Evolutionary conservation across 2,329 filamentous ascomycete genomes (phyloP).

Genomic region (Alternaria infectoria): DNA sequence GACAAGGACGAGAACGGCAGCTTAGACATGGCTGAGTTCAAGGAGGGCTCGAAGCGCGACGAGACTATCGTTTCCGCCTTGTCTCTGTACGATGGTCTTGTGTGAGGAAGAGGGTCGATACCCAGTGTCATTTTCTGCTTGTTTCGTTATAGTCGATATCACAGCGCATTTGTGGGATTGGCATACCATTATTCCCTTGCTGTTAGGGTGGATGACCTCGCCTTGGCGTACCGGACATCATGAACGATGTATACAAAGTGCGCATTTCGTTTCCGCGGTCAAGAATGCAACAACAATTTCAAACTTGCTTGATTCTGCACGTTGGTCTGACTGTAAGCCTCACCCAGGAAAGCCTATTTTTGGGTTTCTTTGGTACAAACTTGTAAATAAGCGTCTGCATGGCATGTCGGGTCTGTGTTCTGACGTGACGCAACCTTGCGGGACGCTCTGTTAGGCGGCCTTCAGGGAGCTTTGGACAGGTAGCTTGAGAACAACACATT

Average conservation of each 20-base stretch:
- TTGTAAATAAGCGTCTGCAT: neutral
- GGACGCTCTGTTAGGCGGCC: conserved; percentile 13
- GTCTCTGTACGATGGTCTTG: conserved; percentile 93
- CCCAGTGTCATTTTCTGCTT: conserved; percentile 38
- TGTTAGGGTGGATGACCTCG: conserved; percentile 35
- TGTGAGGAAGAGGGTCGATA: conserved; percentile 58
- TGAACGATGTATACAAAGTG: conserved; percentile 43
- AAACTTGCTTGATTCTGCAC: neutral
- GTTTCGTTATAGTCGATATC: conserved; percentile 46
- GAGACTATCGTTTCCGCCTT: conserved; percentile 98
- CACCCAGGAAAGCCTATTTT: neutral
- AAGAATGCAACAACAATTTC: conserved; percentile 16
- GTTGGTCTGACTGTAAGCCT: neutral
- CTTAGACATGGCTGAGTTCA: conserved; percentile 97
- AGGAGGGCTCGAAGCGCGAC: conserved; percentile 97
- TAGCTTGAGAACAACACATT: conserved; percentile 33
- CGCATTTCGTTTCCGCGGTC: conserved; percentile 10
- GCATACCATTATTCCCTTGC: conserved; percentile 41
- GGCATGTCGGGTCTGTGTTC: neutral
- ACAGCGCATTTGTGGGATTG: conserved; percentile 45
- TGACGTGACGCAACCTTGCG: neutral
- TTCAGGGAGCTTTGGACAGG: conserved; percentile 29
- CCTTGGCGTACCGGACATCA: conserved; percentile 43
- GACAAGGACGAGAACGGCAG: conserved; percentile 99
- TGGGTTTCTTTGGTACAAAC: neutral